These are phyloP conservation scores for Sclerotinia glacialis DNA, from an alignment of 2,329 filamentous ascomycete genomes.

Conservation along the genomic window DNA sequence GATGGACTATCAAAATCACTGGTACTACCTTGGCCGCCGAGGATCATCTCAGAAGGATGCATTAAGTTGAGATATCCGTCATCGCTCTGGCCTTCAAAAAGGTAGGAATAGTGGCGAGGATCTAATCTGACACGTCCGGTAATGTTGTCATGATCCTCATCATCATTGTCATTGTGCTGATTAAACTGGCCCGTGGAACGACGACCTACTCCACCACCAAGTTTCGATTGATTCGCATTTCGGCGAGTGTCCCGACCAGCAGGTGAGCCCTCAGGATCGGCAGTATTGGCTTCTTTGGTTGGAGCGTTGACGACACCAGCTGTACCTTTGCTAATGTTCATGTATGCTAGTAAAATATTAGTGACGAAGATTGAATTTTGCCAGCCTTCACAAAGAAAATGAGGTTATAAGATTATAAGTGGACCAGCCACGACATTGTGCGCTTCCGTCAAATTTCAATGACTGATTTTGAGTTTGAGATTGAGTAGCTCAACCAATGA, in stretches of 20 bases:
- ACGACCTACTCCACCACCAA: not conserved
- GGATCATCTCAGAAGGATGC: not conserved
- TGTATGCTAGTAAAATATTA: constrained; percentile 10
- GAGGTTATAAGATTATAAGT: not conserved
- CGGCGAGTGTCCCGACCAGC: not conserved
- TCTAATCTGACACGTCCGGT: not conserved
- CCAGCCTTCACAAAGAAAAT: not conserved
- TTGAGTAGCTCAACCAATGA: not conserved
- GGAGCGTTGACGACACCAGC: not conserved
- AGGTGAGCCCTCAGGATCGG: not conserved
- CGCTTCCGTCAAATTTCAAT: not conserved
- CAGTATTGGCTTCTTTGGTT: not conserved
- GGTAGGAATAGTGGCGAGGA: not conserved
- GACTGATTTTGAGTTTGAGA: not conserved
- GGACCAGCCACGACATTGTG: not conserved
- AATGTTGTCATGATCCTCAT: not conserved
- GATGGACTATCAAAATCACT: not conserved
- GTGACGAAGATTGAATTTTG: not conserved
- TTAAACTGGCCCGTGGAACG: not conserved
- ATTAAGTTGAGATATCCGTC: not conserved
- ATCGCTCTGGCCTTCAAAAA: not conserved
- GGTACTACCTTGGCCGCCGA: not conserved
- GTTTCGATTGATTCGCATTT: not conserved
- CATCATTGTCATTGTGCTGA: not conserved
- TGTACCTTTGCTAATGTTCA: not conserved